Conservation (phyloP, 192 early-diverging fungal genomes). For the Irineochytrium annulatum region DNA sequence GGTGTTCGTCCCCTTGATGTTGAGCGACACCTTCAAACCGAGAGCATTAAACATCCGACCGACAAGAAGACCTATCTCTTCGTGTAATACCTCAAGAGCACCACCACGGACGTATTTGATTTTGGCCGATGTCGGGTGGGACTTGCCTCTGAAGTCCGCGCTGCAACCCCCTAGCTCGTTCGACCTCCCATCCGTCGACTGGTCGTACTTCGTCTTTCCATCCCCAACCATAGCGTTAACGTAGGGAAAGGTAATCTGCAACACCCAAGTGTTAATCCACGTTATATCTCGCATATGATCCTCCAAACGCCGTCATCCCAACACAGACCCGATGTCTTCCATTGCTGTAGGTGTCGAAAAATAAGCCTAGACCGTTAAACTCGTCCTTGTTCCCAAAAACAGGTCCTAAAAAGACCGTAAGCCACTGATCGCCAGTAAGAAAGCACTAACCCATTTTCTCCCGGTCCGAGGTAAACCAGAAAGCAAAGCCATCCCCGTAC, state of each 20-base stretch:
- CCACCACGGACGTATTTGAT: conserved; percentile 72
- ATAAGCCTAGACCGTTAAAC: conserved; percentile 89
- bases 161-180: conserved; percentile 51
- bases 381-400: conserved; percentile 86
- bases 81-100: conserved; percentile 45
- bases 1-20: conserved; percentile 54
- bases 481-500: conserved; percentile 94
- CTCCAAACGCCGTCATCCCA: neutral
- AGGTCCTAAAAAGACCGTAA: conserved; percentile 49
- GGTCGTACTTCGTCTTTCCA: conserved; percentile 81
- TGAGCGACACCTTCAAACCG: conserved; percentile 40
- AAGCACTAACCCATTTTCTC: conserved; percentile 25
- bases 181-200: conserved; percentile 73
- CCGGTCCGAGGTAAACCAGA: conserved; percentile 83
- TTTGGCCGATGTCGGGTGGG: conserved; percentile 55
- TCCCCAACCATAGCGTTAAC: conserved; percentile 94
- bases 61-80: neutral
- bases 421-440: conserved; percentile 6
- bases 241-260: conserved; percentile 72
- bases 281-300: too few relatives aligned
- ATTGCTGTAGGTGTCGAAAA: conserved; percentile 97
- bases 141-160: conserved; percentile 72
- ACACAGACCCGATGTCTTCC: conserved; percentile 49
- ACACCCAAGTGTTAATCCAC: neutral
- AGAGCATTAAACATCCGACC: neutral